Evolutionary conservation across 1,284 basidiomycete genomes (phyloP), one percentile per base, ranked within the genome.

Genomic region (Moesziomyces parantarcticus): DNA sequence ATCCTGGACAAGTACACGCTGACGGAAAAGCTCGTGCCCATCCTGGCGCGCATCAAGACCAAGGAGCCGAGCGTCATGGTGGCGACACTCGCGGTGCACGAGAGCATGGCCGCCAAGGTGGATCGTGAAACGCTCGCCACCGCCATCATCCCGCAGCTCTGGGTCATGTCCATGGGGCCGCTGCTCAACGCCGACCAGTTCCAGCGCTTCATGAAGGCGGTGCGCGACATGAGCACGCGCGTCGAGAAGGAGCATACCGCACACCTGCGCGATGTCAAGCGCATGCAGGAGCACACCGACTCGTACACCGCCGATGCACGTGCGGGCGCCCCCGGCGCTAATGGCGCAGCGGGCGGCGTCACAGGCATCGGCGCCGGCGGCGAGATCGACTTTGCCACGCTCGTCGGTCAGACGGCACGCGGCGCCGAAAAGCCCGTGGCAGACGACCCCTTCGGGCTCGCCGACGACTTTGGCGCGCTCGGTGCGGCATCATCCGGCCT

Each of bases 121-220:
- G 94, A 97, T 75, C 88, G 94, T 46, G 94, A 97, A 85, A 93
- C 94, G 5, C 92, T 97, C 18, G 96, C 96, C 0, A 96, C 92
- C 0, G 66, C 72, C 16, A 73, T 83, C 49, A 77, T 82, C 21
- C 81, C 82, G 18, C 80, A 78, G 39, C 58, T 83, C 22, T 82
- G 80, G 79, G 54, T 70, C 29, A 81, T 83, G 75, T 65, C 59
- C 42, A 78, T 82, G 75, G 71, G 71, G 1, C 62, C 70, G 7
- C 43, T 97, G 40, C 85, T 98, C 26, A 97, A 91, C 75, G 88
- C 94, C 4, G 89, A 91, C 32, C 97, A 99, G 84, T 99, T 98
- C 83, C 88, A 58, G 6, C 90, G 78, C 43, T 83, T 83, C 70
- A 83, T 84, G 77, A 77, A 78, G n/a, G 84, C 84, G 23, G 85